These are phyloP conservation scores for Solanum hybrid DNA, from an alignment of 305 asterid species.

Conservation along the genomic window DNA sequence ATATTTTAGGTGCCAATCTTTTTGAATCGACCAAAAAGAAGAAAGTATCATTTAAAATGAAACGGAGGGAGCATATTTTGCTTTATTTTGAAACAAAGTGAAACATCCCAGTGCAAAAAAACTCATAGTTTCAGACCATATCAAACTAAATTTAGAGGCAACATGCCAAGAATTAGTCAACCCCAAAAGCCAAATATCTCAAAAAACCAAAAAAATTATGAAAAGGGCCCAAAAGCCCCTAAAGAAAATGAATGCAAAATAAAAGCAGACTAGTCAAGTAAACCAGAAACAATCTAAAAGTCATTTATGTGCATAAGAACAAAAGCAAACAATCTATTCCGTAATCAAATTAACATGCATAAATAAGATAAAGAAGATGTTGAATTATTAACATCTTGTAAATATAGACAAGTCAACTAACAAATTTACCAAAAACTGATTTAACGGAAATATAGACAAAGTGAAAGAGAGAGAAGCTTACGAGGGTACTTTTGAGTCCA, in stretches of 20 bases:
- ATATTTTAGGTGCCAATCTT: neutral
- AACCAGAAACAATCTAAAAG: neutral
- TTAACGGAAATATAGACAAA: neutral
- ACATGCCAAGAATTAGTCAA: neutral
- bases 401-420: neutral
- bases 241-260: neutral
- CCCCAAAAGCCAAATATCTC: neutral
- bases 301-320: neutral
- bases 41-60: neutral
- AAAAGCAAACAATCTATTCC: neutral
- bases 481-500: neutral
- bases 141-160: neutral
- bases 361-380: neutral
- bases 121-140: neutral
- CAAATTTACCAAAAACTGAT: neutral
- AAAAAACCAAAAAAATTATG: neutral
- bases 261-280: neutral
- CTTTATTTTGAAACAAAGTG: neutral
- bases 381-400: neutral
- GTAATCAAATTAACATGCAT: neutral
- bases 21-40: neutral
- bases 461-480: neutral
- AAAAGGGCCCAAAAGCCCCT: neutral
- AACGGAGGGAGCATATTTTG: neutral
- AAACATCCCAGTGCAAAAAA: neutral